A percentile compares a stretch with the other conserved stretches of the same genome.
Conservation (phyloP, 768 basidiomycete genomes). For the Tylopilus felleus region DNA sequence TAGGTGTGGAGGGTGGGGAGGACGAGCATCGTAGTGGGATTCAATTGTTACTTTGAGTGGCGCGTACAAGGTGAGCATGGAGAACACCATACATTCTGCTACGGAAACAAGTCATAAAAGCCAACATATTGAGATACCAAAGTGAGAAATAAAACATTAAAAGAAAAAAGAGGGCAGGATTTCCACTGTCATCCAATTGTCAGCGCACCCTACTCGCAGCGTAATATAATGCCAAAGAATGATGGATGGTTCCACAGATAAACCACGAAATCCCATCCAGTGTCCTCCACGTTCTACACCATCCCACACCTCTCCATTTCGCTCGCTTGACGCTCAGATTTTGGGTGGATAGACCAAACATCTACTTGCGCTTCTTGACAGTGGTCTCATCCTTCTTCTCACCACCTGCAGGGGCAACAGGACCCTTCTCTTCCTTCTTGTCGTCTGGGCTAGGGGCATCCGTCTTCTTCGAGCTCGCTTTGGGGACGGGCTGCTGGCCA, state of each 20-base stretch:
- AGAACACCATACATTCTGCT: slow-evolving; percentile 29
- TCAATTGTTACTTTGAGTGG: background rate
- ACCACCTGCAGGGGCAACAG: slow-evolving; percentile 69
- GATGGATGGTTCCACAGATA: background rate
- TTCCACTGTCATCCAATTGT: slow-evolving; percentile 4
- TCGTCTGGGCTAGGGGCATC: slow-evolving; percentile 62
- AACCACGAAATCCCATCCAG: slow-evolving; percentile 3
- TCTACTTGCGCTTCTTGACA: slow-evolving; percentile 74
- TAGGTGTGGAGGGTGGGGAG: slow-evolving; percentile 64
- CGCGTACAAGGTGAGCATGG: slow-evolving; percentile 4
- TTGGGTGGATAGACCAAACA: background rate
- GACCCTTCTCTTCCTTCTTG: slow-evolving; percentile 62
- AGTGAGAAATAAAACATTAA: slow-evolving; percentile 6
- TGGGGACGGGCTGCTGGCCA: slow-evolving; percentile 64
- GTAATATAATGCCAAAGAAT: slow-evolving; percentile 9
- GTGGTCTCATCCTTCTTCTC: slow-evolving; percentile 67
- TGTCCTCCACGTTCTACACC: slow-evolving; percentile 6
- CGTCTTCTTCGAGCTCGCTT: slow-evolving; percentile 72
- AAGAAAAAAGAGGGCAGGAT: background rate
- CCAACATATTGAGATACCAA: slow-evolving; percentile 5
- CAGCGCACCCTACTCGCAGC: slow-evolving; percentile 9
- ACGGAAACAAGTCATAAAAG: slow-evolving; percentile 20
- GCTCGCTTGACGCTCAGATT: slow-evolving; percentile 1
- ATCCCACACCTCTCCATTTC: background rate
- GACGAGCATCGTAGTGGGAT: slow-evolving; percentile 52